Percentiles rank a stretch among this genome's conserved stretches.
These are phyloP conservation scores for Boletales sp. DNA, from an alignment of 768 basidiomycete species.

Conservation along the genomic window DNA sequence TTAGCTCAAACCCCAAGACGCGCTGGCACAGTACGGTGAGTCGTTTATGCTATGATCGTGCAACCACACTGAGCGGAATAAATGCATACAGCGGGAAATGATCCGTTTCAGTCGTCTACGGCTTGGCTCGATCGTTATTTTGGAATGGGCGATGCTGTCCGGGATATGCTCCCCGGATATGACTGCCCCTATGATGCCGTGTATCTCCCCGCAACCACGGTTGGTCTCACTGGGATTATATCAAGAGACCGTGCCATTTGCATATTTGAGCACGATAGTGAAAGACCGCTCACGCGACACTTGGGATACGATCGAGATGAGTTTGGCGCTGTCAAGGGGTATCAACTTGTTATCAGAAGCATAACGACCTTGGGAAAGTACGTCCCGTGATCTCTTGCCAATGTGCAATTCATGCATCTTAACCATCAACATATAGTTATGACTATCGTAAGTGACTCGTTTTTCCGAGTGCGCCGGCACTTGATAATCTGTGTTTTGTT, in stretches of 20 bases:
- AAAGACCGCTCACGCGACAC: constrained; percentile 56
- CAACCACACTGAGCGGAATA: not conserved
- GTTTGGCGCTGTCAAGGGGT: constrained; percentile 60
- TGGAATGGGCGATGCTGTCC: constrained; percentile 56
- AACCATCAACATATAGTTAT: constrained; percentile 36
- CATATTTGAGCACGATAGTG: constrained; percentile 60
- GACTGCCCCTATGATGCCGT: constrained; percentile 64
- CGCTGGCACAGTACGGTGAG: constrained; percentile 55
- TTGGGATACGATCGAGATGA: constrained; percentile 51
- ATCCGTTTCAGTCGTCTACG: constrained; percentile 58
- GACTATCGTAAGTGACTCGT: constrained; percentile 45
- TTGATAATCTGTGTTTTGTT: not conserved
- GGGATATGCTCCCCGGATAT: constrained; percentile 63
- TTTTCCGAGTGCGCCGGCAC: not conserved
- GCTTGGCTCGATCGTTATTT: constrained; percentile 64
- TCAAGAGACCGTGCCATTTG: constrained; percentile 55
- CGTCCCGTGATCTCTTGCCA: constrained; percentile 18
- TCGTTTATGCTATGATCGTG: not conserved
- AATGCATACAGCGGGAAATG: constrained; percentile 44
- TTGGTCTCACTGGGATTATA: constrained; percentile 41
- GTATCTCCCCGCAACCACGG: constrained; percentile 56
- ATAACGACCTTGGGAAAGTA: constrained; percentile 64
- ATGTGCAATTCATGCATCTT: not conserved
- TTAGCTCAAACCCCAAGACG: constrained; percentile 59
- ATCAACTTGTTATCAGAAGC: constrained; percentile 53